Evolutionary conservation across 2,329 filamentous ascomycete genomes (phyloP).

Genomic region (Rasamsonia emersonii): DNA sequence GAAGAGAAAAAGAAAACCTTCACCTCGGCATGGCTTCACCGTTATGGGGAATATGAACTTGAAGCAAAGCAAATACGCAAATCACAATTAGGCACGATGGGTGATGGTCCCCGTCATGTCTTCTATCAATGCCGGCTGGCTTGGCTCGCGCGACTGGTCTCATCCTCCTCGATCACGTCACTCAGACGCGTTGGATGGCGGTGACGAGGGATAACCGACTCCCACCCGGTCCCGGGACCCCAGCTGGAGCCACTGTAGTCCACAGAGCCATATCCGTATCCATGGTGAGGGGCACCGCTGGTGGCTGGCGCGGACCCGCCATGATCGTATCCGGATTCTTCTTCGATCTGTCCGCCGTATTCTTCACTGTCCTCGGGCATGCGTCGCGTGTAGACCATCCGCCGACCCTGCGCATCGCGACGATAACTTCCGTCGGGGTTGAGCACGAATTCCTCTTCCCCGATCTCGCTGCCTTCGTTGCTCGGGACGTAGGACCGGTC

Average conservation of each 20-base stretch:
- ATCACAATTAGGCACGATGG: too few species aligned
- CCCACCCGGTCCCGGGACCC: slow-evolving; percentile 62
- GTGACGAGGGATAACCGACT: slow-evolving; percentile 61
- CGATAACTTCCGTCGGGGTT: slow-evolving; percentile 54
- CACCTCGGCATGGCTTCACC: too few species aligned
- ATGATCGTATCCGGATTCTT: slow-evolving; percentile 36
- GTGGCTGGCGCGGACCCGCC: slow-evolving; percentile 16
- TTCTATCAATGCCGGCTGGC: slow-evolving; percentile 53
- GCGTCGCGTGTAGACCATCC: slow-evolving; percentile 45
- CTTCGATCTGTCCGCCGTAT: slow-evolving; percentile 41
- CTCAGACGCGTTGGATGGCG: slow-evolving; percentile 83
- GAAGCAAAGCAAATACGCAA: too few species aligned
- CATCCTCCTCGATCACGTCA: slow-evolving; percentile 81
- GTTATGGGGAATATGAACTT: too few species aligned
- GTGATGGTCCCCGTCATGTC: too few species aligned
- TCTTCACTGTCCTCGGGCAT: slow-evolving; percentile 46
- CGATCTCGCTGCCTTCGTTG: slow-evolving; percentile 49
- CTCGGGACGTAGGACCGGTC: slow-evolving; percentile 42
- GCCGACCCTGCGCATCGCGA: slow-evolving; percentile 53
- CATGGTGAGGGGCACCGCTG: slow-evolving; percentile 17
- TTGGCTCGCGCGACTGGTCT: slow-evolving; percentile 57
- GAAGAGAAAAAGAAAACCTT: slow-evolving; percentile 6
- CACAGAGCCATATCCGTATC: slow-evolving; percentile 30
- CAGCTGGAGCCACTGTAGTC: slow-evolving; percentile 63
- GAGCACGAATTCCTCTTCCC: slow-evolving; percentile 63